Evolutionary conservation across 129 eudicot genomes (phyloP).

Genomic region (Daucus carota): DNA sequence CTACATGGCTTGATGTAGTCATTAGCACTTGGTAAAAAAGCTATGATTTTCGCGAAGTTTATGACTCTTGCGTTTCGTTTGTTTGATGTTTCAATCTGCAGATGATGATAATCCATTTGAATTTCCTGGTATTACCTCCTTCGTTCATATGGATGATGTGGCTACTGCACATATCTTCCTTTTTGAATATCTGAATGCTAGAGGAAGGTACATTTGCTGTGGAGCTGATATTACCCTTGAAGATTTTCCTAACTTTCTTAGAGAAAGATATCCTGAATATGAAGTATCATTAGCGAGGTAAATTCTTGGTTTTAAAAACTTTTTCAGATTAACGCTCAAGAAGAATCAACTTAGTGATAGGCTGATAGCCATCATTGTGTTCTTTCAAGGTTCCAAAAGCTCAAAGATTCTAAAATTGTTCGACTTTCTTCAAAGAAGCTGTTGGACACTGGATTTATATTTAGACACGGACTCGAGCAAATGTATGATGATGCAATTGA

Average conservation of each 20-base stretch:
- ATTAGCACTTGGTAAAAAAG: too few species aligned
- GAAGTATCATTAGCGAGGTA: constrained; percentile 14
- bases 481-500: constrained; percentile 30
- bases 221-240: constrained; percentile 26
- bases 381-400: constrained; percentile 8
- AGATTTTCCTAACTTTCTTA: constrained; percentile 17
- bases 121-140: constrained; percentile 13
- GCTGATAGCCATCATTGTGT: neutral
- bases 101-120: constrained; percentile 25
- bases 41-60: too few species aligned
- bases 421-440: constrained; percentile 20
- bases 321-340: neutral
- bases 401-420: neutral
- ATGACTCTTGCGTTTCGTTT: too few species aligned
- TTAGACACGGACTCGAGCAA: constrained; percentile 25
- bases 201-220: constrained; percentile 63
- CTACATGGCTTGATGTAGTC: neutral
- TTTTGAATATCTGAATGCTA: constrained; percentile 35
- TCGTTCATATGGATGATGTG: constrained; percentile 51
- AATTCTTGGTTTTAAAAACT: neutral
- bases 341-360: neutral
- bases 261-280: constrained; percentile 25
- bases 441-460: constrained; percentile 25
- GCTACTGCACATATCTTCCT: constrained; percentile 51
- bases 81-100: neutral